Conservation (phyloP, 805 yeast genomes). For the Teunomyces pallodes region DNA sequence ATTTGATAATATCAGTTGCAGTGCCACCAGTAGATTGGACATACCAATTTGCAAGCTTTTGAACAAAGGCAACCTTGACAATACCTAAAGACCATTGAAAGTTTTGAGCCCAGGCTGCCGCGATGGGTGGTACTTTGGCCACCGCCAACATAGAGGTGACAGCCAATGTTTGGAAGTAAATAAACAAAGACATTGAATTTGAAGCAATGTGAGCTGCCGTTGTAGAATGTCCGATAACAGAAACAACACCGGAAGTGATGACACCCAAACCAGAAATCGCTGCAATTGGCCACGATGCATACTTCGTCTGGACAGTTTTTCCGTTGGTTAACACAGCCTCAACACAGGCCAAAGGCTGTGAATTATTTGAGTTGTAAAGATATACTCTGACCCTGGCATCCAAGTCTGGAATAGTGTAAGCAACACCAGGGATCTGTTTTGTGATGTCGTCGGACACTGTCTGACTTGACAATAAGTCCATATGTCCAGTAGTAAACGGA, state of each 20-base stretch:
- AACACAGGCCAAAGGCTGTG: slow-evolving; percentile 78
- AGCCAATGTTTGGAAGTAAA: slow-evolving; percentile 91
- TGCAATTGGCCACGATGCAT: slow-evolving; percentile 77
- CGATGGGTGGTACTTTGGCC: slow-evolving; percentile 88
- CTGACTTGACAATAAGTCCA: slow-evolving; percentile 61
- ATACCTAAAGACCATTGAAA: slow-evolving; percentile 96
- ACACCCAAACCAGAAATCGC: slow-evolving; percentile 87
- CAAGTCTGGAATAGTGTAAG: slow-evolving; percentile 88
- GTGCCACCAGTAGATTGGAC: slow-evolving; percentile 92
- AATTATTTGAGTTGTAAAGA: slow-evolving; percentile 43
- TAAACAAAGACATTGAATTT: slow-evolving; percentile 86
- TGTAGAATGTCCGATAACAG: slow-evolving; percentile 82
- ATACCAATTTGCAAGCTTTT: slow-evolving; percentile 86
- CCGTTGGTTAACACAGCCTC: slow-evolving; percentile 84
- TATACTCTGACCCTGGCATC: slow-evolving; percentile 86
- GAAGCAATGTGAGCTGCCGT: slow-evolving; percentile 98
- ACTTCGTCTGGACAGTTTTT: slow-evolving; percentile 88
- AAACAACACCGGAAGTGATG: slow-evolving; percentile 80
- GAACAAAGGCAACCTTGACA: slow-evolving; percentile 73
- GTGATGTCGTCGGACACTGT: slow-evolving; percentile 40
- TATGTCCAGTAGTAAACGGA: slow-evolving; percentile 85
- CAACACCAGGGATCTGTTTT: slow-evolving; percentile 70
- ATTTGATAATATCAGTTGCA: slow-evolving; percentile 70
- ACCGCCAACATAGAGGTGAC: slow-evolving; percentile 96
- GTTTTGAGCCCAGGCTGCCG: slow-evolving; percentile 97